Percentiles rank a stretch among this genome's conserved stretches.
phyloP scores from a whole-genome alignment of 2,329 filamentous ascomycete species.

The Colletotrichum simmondsii region DNA sequence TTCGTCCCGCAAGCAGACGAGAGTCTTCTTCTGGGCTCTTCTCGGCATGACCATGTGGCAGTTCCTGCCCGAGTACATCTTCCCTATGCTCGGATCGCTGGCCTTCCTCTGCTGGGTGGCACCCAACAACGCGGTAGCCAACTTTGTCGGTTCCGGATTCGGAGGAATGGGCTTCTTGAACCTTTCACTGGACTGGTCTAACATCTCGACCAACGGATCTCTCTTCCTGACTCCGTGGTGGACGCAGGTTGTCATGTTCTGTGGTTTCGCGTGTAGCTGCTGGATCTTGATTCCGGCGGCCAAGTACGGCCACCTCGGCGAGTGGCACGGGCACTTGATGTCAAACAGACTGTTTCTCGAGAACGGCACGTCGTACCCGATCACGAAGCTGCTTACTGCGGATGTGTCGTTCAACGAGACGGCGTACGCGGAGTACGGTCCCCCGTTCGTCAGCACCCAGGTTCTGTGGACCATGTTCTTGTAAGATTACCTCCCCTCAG shows the following conservation, averaged over 20 bases:
- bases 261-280: constrained; percentile 64
- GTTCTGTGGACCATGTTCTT: constrained; percentile 30
- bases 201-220: constrained; percentile 54
- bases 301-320: constrained; percentile 65
- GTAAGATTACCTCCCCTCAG: neutral
- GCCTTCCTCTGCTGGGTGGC: constrained; percentile 71
- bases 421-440: constrained; percentile 66
- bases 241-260: constrained; percentile 62
- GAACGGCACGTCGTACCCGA: constrained; percentile 59
- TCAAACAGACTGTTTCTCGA: constrained; percentile 64
- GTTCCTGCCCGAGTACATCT: constrained; percentile 28
- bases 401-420: constrained; percentile 67
- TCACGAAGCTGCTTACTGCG: constrained; percentile 47
- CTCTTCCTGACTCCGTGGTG: constrained; percentile 64
- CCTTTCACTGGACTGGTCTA: constrained; percentile 66
- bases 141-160: constrained; percentile 69
- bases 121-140: constrained; percentile 66
- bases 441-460: constrained; percentile 58
- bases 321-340: constrained; percentile 63
- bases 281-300: constrained; percentile 69
- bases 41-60: constrained; percentile 54
- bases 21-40: constrained; percentile 65
- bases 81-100: constrained; percentile 29
- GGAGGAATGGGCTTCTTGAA: constrained; percentile 69
- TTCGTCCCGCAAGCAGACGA: constrained; percentile 63